Conservation (phyloP, 371 early-diverging fungal species). For the Mortierella polycephala region DNA sequence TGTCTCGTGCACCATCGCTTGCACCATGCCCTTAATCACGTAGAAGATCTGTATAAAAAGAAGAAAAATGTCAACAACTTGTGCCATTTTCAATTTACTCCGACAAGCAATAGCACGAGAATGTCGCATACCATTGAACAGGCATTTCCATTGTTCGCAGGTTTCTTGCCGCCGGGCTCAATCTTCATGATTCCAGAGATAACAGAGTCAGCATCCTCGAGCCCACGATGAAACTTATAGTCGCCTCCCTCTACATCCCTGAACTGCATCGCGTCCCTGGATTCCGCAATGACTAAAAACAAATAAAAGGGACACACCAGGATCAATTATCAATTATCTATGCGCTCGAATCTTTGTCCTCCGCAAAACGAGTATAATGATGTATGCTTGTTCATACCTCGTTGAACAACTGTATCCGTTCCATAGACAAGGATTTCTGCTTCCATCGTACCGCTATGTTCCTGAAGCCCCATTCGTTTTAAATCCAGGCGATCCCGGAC, state of each 20-base stretch:
- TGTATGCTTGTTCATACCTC: conserved; percentile 12
- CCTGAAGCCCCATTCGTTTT: conserved; percentile 4
- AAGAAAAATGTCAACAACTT: too few species aligned
- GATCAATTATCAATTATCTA: not conserved
- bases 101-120: too few species aligned
- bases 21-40: conserved; percentile 26
- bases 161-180: conserved; percentile 23
- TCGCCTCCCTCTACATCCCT: conserved; percentile 35
- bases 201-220: conserved; percentile 31
- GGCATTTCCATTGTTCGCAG: conserved; percentile 8
- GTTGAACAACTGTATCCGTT: conserved; percentile 4
- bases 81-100: too few species aligned
- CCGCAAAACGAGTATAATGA: too few species aligned
- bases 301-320: not conserved
- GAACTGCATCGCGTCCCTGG: conserved; percentile 14
- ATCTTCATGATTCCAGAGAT: conserved; percentile 41
- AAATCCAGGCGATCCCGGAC: conserved; percentile 6
- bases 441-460: conserved; percentile 5
- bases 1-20: conserved; percentile 32
- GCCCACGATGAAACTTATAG: conserved; percentile 39
- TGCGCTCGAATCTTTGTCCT: not conserved
- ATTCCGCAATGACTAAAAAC: conserved; percentile 25
- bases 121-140: conserved; percentile 12
- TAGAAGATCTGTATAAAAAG: conserved; percentile 20
- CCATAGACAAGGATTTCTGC: conserved; percentile 23